These are phyloP conservation scores for Mucor indicus DNA, from an alignment of 371 early-diverging fungal species.

Conservation along the genomic window DNA sequence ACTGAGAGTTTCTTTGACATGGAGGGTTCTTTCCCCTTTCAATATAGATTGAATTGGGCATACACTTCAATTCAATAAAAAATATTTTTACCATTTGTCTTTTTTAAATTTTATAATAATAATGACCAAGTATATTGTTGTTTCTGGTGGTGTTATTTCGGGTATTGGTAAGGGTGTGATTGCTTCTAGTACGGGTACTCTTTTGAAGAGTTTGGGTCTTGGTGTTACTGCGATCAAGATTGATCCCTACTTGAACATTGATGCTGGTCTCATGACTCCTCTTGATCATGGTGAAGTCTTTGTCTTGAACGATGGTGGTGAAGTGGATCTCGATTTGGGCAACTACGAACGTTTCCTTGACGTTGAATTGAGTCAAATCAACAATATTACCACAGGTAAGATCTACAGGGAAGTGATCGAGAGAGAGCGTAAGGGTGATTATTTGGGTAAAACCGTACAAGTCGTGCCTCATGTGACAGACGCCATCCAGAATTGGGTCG, in stretches of 20 bases:
- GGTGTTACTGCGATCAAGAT: constrained; percentile 98
- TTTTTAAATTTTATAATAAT: neutral
- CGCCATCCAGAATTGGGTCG: constrained; percentile 96
- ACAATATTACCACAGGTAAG: constrained; percentile 99
- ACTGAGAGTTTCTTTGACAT: neutral
- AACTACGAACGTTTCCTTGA: constrained; percentile 99
- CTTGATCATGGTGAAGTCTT: constrained; percentile 99
- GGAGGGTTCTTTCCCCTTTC: constrained; percentile 19
- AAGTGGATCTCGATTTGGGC: constrained; percentile 98
- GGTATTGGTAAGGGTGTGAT: constrained; percentile 99
- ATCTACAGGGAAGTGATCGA: constrained; percentile 96
- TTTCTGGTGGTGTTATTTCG: constrained; percentile 98
- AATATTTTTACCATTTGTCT: neutral
- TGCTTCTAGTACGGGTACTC: constrained; percentile 94
- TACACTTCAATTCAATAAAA: constrained; percentile 19
- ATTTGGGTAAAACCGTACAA: constrained; percentile 98
- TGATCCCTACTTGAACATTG: constrained; percentile 99
- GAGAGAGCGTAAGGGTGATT: constrained; percentile 88
- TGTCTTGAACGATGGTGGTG: constrained; percentile 98
- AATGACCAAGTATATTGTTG: constrained; percentile 92
- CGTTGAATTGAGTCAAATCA: constrained; percentile 88
- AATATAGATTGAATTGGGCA: constrained; percentile 24
- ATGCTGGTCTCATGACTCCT: constrained; percentile 97
- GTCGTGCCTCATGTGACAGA: constrained; percentile 98
- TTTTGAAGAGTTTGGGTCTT: constrained; percentile 93